Evolutionary conservation across 805 yeast genomes (phyloP), one percentile per base, ranked within the genome.

Genomic region (Saturnispora mendoncae): DNA sequence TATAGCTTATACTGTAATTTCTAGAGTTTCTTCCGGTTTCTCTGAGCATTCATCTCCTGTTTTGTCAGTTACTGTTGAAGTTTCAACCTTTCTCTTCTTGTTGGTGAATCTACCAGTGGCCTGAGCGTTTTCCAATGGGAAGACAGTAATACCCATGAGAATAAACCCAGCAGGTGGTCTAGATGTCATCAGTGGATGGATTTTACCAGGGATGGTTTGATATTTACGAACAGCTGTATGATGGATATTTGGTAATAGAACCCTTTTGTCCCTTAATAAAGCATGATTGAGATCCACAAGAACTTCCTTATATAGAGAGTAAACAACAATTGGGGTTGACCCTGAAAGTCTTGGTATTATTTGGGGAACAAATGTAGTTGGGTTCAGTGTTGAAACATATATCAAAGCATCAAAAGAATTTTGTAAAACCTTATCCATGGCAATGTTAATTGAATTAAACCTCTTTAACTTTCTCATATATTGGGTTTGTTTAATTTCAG

Each of bases 171-270:
- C 97, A 44, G 82, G 88, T 6, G 95, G 87, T 53, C 85, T 72
- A 71, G 81, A 78, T 0, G 97, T 84, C 99, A 92, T 92, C 46
- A 80, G 56, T 0, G 99, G 99, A 60, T 92, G 99, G 54, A 90
- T 67, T 56, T 94, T 78, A 6, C 97, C 98, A 15, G 94, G 85
- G 23, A 90, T 76, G 3, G 97, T 86, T 65, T 92, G 99, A 58
- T 82, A 88, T 38, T 79, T 80, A 48, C 97, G 74, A 10, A 83
- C 92, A 47, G 84, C 70, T 1, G 94, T 76, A 59, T 88, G 96
- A 47, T 74, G 69, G 18, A 90, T 76, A 13, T 85, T 75, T 4
- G 97, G 94, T 0, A 92, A 90, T 51, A 92, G 66, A 8, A 84
- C 74, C 35, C 86, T 69, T 45, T 76, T 69, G 53, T 88, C 94